Evolutionary conservation across 108 stramenopile species (phyloP), one percentile per base, ranked within the genome.

Genomic region (Discostella stelligeroides): DNA sequence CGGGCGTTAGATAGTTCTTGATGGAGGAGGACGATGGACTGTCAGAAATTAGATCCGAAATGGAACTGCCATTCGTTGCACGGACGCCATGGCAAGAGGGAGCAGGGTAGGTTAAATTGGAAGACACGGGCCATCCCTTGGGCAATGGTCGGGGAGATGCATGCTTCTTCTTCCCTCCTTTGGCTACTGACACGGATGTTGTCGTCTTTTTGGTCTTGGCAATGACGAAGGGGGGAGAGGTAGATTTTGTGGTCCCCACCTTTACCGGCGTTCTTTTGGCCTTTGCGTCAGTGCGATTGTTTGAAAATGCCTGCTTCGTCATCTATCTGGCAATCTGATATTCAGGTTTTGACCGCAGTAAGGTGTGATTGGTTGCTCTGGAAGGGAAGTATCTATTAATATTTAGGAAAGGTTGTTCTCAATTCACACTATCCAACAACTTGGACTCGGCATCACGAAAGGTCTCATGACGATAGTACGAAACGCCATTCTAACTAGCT

Each of bases 1-100:
- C 77, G 24, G 77, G 77, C 29, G 20, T 48, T 1, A 71, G 77
- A 39, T 57, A 47, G 6, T 34, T 34, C 6, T 34, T 34, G 34
- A 6, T 5, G 5, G 34, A 34, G 34, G 34, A 34, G 6, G 34
- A 34, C 6, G 6, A 34, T 34, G 34, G 34, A 6, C 34, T 34
- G 34, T 34, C 6, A 2, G 43, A 45, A 45, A 9, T 11, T 45
- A 45, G 2, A 45, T 45, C 43, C 43, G 12, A 9, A 10, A 45
- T 45, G 43, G 13, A 9, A n/a, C 12, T 45, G 43, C 43, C 43
- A n/a, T 17, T 45, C 43, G 34, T 34, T 34, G 34, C 34, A 34
- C 34, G 5, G 34, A 3, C 6, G 34, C 34, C n/a, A n/a, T n/a
- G n/a, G n/a, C n/a, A n/a, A n/a, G n/a, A n/a, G 13, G 43, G 43